These are phyloP conservation scores for Talaromyces sp. DNA, from an alignment of 2,329 filamentous ascomycete species.

Conservation along the genomic window DNA sequence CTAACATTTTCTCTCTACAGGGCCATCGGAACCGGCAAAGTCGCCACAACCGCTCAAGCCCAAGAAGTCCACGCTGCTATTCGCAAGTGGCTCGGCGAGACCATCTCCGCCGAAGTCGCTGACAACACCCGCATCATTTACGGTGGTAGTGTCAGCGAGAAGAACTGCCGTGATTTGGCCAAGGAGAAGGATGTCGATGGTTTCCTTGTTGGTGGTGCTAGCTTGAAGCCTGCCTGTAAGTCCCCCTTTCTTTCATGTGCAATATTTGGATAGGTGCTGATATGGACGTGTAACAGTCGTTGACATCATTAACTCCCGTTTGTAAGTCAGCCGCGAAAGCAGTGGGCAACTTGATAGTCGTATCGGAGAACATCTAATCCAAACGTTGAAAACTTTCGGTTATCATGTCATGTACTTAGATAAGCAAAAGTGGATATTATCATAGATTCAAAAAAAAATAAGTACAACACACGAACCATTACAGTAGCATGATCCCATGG, in stretches of 20 bases:
- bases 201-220: slow-evolving; percentile 94
- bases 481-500: neutral
- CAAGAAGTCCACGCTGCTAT: slow-evolving; percentile 93
- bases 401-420: slow-evolving; percentile 4
- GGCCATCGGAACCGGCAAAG: slow-evolving; percentile 86
- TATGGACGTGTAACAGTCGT: slow-evolving; percentile 46
- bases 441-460: slow-evolving; percentile 4
- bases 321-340: slow-evolving; percentile 31
- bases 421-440: slow-evolving; percentile 6
- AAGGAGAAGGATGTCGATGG: slow-evolving; percentile 95
- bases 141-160: slow-evolving; percentile 93
- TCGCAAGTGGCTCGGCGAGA: slow-evolving; percentile 74
- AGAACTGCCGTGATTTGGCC: slow-evolving; percentile 92
- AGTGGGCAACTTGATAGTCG: neutral
- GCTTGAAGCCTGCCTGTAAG: slow-evolving; percentile 92
- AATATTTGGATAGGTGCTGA: neutral
- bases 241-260: slow-evolving; percentile 13
- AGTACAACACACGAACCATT: neutral
- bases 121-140: slow-evolving; percentile 93
- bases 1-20: slow-evolving; percentile 28
- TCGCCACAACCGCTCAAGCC: slow-evolving; percentile 81
- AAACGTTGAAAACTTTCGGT: neutral
- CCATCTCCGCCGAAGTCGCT: slow-evolving; percentile 71
- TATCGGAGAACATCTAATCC: neutral
- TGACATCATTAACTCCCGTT: slow-evolving; percentile 65